Evolutionary conservation across 805 yeast species (phyloP).

Genomic region (Vanderwaltozyma verrucispora): DNA sequence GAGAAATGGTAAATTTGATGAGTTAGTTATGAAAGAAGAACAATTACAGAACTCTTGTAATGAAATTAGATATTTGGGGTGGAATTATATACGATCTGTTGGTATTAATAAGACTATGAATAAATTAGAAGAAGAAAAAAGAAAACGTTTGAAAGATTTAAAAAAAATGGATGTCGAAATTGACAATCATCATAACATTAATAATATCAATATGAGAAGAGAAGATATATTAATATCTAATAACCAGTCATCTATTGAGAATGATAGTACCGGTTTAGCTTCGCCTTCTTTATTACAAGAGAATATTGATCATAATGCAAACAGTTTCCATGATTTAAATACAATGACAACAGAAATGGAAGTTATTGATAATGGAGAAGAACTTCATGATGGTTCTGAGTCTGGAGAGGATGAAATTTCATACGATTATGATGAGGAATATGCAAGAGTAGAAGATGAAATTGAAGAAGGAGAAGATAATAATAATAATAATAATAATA

Average conservation of each 20-base stretch:
- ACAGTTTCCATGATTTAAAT: not conserved
- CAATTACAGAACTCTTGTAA: constrained; percentile 5
- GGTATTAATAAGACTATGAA: constrained; percentile 48
- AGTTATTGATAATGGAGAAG: too few species aligned
- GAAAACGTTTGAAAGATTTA: constrained; percentile 18
- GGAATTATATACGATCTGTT: constrained; percentile 42
- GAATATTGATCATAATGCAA: constrained; percentile 15
- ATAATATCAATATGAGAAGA: not conserved
- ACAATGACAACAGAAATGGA: too few species aligned
- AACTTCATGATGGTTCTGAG: not conserved
- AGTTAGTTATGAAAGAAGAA: constrained; percentile 14
- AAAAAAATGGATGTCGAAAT: too few species aligned
- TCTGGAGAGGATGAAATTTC: constrained; percentile 25
- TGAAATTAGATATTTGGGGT: constrained; percentile 37
- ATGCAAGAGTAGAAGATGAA: constrained; percentile 24
- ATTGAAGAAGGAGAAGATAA: constrained; percentile 10
- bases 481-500: too few species aligned
- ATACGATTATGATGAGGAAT: constrained; percentile 30
- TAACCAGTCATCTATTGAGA: too few species aligned
- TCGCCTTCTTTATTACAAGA: constrained; percentile 15
- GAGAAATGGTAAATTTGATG: constrained; percentile 10
- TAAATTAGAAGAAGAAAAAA: constrained; percentile 20
- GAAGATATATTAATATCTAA: not conserved
- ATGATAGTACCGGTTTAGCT: too few species aligned
- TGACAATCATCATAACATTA: too few species aligned